Base-by-base conservation (phyloP, 176 grass and related monocot genomes). In the Luzula sylvatica region DNA sequence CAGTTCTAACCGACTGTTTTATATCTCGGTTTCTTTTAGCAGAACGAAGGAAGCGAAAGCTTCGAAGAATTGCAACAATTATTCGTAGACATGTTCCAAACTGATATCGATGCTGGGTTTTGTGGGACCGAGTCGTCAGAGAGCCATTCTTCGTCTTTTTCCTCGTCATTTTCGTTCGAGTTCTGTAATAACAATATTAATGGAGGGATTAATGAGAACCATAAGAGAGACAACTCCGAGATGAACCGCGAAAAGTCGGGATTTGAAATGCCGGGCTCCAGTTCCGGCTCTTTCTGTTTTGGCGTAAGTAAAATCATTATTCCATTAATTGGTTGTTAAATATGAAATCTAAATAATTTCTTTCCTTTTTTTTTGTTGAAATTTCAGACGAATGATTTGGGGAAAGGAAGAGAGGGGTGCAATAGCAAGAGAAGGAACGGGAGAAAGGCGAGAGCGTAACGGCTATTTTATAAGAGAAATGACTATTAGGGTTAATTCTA, bases 61-160 rank as follows among this genome's bases (percentile, higher is more conserved):
- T 86, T 96, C 30, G 83, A 94, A 61, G 88, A 94, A 30, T 55
- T 94, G 40, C 88, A 94, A 71, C 82, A 68, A 51, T 41, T 94
- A 52, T 94, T 94, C 7, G 75, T 87, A 40, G 83, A 94, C 41
- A 83, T 94, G 79, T 94, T 94, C 63, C 88, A 80, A 59, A 68
- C 68, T 48, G 88, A 94, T 69, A 32, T 94, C 20, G 68, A 71
- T 50, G 64, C 83, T 0, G 82, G 88, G 42, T 87, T 83, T 41
- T 78, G 79, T 25, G 76, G 42, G 24, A 44, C 58, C 14, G 65
- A 75, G 57, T 52, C 20, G 19, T 27, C 40, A 67, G 63, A 38
- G 61, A 52, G 25, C 52, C 54, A 52, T 38, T 50, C 38, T 5
- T 70, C 65, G 1, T 68, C 83, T 26, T 72, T 44, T 0, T 71